Base-by-base conservation (phyloP, 495 filamentous ascomycete species). In the Cairneyella variabilis region DNA sequence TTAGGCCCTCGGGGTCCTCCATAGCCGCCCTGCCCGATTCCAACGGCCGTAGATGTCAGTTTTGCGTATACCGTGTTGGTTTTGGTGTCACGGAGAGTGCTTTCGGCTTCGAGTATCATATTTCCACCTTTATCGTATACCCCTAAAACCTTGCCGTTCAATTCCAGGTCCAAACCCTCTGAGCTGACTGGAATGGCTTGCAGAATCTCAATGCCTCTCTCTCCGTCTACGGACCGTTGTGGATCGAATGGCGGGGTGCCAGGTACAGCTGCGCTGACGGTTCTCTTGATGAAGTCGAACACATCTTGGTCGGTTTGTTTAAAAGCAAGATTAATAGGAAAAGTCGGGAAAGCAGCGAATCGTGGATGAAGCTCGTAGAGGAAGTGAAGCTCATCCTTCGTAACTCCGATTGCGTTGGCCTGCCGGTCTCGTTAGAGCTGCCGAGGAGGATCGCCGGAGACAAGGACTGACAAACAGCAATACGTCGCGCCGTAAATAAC, bases 21-120 rank as follows among this genome's bases (percentile, higher is more conserved):
- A 49, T 65, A 65, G 11, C 64, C 64, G 17, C 62, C 62, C 41
- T 65, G 62, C 6, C 64, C 63, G 36, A 65, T 64, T 37, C 64
- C 64, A 49, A 63, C 61, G 7, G 60, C 56, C 14, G 43, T 61
- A 43, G 34, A 55, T 10, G 42, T 63, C 57, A 67, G 48, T 30
- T 56, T 61, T 26, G 48, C 53, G 17, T 63, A 67, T 17, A 61
- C 48, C 5, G 50, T 61, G 17, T 57, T 54, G 22, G 59, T 65
- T 30, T 60, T 59, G 21, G 58, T 54, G 47, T 66, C 64, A 26
- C 55, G 20, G 4, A 64, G 38, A 30, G 42, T 42, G 12, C 60
- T 60, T 43, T 58, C 57, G 22, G 55, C 54, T 51, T 65, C 64
- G 2, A 62, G 50, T 26, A 65, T 57, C 62, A 64, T 63, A 21